Percentiles rank a stretch among this genome's conserved stretches.
These are phyloP conservation scores for Candida peoriensis DNA, from an alignment of 805 yeast species.

Conservation along the genomic window DNA sequence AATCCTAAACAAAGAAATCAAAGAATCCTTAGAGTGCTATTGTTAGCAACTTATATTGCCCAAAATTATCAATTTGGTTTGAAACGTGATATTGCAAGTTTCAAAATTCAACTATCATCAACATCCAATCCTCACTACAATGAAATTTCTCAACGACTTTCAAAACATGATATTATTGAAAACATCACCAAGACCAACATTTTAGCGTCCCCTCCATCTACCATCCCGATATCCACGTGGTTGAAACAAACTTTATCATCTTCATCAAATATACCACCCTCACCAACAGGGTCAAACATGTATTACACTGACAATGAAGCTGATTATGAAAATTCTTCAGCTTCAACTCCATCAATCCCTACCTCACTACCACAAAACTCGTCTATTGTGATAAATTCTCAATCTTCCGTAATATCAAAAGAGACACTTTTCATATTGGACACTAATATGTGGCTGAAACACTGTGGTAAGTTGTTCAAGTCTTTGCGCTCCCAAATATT, in stretches of 20 bases:
- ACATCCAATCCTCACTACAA: background rate
- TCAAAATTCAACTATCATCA: constrained; percentile 10
- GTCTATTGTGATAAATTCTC: constrained; percentile 18
- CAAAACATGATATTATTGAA: constrained; percentile 5
- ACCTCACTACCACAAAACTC: constrained; percentile 8
- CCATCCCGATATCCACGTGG: constrained; percentile 9
- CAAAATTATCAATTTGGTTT: constrained; percentile 52
- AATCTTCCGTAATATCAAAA: constrained; percentile 22
- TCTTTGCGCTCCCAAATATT: constrained; percentile 57
- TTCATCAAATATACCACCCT: constrained; percentile 9
- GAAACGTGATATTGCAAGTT: constrained; percentile 34
- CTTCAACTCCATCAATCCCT: constrained; percentile 10
- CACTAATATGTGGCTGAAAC: constrained; percentile 77
- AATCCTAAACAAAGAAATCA: constrained; percentile 38
- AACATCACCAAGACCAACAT: constrained; percentile 3
- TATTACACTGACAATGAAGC: constrained; percentile 16
- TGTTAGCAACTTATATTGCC: constrained; percentile 47
- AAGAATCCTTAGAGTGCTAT: constrained; percentile 45
- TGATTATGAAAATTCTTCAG: constrained; percentile 14
- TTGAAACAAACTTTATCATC: constrained; percentile 9
- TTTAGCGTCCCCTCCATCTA: constrained; percentile 3
- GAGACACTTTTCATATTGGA: constrained; percentile 58
- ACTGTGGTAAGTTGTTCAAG: constrained; percentile 71
- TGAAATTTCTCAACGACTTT: constrained; percentile 4
- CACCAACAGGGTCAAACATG: constrained; percentile 10